Evolutionary conservation across 23 red algal genomes (phyloP).

Genomic region (Chondrus crispus): DNA sequence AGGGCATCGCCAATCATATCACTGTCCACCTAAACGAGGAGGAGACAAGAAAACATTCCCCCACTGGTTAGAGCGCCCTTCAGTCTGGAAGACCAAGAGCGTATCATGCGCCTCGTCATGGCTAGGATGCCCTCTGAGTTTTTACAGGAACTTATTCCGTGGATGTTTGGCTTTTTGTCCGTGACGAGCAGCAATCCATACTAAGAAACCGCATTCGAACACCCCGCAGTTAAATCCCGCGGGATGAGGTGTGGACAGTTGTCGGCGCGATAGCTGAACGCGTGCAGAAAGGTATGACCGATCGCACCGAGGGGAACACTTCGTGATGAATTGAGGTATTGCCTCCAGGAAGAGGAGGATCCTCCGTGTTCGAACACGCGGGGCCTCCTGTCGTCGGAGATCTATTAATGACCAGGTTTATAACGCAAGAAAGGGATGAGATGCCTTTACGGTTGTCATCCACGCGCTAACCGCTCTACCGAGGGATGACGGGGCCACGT

Average conservation of each 20-base stretch:
- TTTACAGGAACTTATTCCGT: conserved; percentile 88
- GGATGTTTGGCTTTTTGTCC: conserved; percentile 74
- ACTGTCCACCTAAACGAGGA: conserved; percentile 80
- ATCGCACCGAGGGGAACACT: conserved; percentile 74
- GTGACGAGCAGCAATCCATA: conserved; percentile 75
- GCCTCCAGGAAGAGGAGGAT: too few relatives aligned
- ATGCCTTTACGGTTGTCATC: too few relatives aligned
- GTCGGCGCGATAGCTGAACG: conserved; percentile 13
- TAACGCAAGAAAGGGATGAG: too few relatives aligned
- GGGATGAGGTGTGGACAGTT: conserved; percentile 26
- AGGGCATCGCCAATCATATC: not conserved
- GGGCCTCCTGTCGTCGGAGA: too few relatives aligned
- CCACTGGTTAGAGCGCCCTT: conserved; percentile 87
- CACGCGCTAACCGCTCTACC: too few relatives aligned
- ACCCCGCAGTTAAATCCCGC: too few relatives aligned
- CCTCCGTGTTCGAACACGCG: too few relatives aligned
- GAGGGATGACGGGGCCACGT: too few relatives aligned
- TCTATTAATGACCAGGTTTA: too few relatives aligned
- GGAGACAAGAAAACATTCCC: conserved; percentile 76
- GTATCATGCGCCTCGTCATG: conserved; percentile 76
- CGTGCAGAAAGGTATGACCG: conserved; percentile 52
- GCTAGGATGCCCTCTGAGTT: conserved; percentile 69
- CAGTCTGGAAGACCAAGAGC: conserved; percentile 68
- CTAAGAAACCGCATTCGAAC: conserved; percentile 74
- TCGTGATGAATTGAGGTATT: too few relatives aligned